A percentile compares a stretch with the other conserved stretches of the same genome.
These are phyloP conservation scores for Anthracocystis walkeri DNA, from an alignment of 1,284 basidiomycete genomes.

Conservation along the genomic window DNA sequence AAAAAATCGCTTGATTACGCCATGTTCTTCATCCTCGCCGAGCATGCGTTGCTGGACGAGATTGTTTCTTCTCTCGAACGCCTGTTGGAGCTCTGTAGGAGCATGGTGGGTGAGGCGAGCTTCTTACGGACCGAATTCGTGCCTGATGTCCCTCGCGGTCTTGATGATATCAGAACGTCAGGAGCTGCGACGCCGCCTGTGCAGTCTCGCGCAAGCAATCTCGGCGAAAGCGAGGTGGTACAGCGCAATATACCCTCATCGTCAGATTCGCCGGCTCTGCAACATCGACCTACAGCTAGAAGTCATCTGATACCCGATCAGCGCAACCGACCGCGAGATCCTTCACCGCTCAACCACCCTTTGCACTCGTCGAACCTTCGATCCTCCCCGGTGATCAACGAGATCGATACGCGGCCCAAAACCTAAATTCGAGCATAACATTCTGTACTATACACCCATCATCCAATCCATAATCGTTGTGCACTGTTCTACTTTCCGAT, in stretches of 20 bases:
- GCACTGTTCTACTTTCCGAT: conserved; percentile 48
- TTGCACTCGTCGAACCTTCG: conserved; percentile 19
- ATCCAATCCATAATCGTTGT: not conserved
- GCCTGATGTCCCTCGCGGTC: conserved; percentile 7
- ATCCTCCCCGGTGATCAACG: not conserved
- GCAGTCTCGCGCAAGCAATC: not conserved
- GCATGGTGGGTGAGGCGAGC: conserved; percentile 60
- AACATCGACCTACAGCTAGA: not conserved
- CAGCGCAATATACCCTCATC: not conserved
- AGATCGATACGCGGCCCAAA: not conserved
- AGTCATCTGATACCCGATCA: conserved; percentile 2
- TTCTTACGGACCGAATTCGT: conserved; percentile 49
- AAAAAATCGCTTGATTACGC: conserved; percentile 40
- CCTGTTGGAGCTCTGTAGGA: conserved; percentile 52
- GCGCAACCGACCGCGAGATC: conserved; percentile 2
- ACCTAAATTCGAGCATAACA: not conserved
- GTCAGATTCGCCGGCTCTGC: not conserved
- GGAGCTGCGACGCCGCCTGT: conserved; percentile 13
- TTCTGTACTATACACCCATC: not conserved
- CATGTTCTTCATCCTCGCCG: conserved; percentile 61
- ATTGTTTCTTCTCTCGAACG: conserved; percentile 53
- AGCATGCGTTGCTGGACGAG: conserved; percentile 60
- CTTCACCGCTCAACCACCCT: conserved; percentile 13
- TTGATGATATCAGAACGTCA: conserved; percentile 17
- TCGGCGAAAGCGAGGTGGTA: not conserved